Percentiles rank a stretch among this genome's conserved stretches.
Evolutionary conservation across 257 asterid species (phyloP).

Genomic region (Solanum phureja): DNA sequence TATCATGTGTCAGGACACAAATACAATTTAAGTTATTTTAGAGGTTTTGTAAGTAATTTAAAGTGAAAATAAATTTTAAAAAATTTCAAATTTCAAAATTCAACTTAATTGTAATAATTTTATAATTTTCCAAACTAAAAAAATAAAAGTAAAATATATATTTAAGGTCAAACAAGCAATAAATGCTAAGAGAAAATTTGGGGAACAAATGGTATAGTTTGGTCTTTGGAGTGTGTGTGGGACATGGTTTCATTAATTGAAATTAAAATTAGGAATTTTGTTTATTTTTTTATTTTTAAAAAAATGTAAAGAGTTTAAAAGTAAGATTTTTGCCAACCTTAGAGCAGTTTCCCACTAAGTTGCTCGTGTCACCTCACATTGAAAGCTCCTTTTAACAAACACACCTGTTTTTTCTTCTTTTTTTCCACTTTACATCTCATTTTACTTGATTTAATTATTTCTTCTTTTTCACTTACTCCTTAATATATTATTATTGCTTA

Average conservation of each 20-base stretch:
- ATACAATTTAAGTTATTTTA: not conserved
- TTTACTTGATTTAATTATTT: not conserved
- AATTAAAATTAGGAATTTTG: not conserved
- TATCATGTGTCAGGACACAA: not conserved
- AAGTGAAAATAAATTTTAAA: not conserved
- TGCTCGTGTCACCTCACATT: not conserved
- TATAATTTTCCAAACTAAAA: not conserved
- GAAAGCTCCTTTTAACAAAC: conserved; percentile 1
- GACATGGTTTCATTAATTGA: not conserved
- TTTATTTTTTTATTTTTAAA: not conserved
- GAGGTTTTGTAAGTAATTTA: too few relatives aligned
- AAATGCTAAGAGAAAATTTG: not conserved
- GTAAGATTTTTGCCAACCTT: not conserved
- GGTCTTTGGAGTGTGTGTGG: not conserved
- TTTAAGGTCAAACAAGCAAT: not conserved
- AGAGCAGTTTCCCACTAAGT: not conserved
- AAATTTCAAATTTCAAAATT: not conserved
- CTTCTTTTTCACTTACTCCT: not conserved
- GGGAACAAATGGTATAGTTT: not conserved
- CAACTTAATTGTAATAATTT: not conserved
- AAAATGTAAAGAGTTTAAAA: not conserved
- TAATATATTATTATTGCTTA: not conserved
- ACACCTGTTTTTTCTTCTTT: not conserved
- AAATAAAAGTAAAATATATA: not conserved
- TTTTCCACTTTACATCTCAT: not conserved